phyloP scores from a whole-genome alignment of 2,329 filamentous ascomycete species.

The Tolypocladium guangdongense region DNA sequence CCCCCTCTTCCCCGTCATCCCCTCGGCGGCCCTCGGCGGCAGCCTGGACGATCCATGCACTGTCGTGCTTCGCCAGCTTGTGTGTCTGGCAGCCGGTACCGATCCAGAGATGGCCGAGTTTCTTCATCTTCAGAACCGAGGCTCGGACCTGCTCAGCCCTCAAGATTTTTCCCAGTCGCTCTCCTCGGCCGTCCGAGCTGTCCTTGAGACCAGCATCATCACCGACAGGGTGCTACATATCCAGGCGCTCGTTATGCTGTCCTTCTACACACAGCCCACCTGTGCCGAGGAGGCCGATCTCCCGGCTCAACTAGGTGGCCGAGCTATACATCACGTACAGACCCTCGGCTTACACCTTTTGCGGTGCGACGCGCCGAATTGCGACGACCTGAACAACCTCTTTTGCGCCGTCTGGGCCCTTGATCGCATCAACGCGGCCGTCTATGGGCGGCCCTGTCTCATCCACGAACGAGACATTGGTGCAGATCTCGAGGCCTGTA shows the following conservation, averaged over 20 bases:
- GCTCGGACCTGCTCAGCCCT: conserved; percentile 27
- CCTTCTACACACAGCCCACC: conserved; percentile 47
- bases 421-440: conserved; percentile 46
- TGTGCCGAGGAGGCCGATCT: conserved; percentile 42
- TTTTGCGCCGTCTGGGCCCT: conserved; percentile 52
- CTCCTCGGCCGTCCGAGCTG: conserved; percentile 35
- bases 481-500: conserved; percentile 38
- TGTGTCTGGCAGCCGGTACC: conserved; percentile 43
- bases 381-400: conserved; percentile 33
- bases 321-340: conserved; percentile 46
- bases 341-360: conserved; percentile 44
- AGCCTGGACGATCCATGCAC: conserved; percentile 20
- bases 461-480: conserved; percentile 52
- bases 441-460: conserved; percentile 48
- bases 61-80: conserved; percentile 40
- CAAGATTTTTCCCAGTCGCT: conserved; percentile 37
- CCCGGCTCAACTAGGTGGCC: conserved; percentile 40
- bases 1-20: conserved; percentile 42
- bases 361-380: conserved; percentile 25
- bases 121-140: conserved; percentile 31
- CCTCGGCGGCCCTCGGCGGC: conserved; percentile 20
- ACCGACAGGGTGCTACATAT: conserved; percentile 43
- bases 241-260: conserved; percentile 41
- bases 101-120: conserved; percentile 34
- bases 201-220: conserved; percentile 42